A percentile compares a stretch with the other conserved stretches of the same genome.
These are phyloP conservation scores for Spironucleus salmonicida DNA, from an alignment of 208 protist species.

Conservation along the genomic window DNA sequence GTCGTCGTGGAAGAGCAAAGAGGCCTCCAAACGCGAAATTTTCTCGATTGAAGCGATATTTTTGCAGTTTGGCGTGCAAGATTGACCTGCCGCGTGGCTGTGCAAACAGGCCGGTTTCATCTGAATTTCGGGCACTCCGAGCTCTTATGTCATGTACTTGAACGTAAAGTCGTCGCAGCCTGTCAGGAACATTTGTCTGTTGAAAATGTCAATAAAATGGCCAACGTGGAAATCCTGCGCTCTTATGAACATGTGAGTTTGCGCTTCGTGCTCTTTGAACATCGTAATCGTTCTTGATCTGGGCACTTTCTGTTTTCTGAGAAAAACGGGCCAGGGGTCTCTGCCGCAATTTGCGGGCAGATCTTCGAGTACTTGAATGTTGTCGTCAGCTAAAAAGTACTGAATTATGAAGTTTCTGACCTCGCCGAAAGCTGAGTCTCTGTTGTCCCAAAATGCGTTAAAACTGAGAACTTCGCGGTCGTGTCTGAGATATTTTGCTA, in stretches of 20 bases:
- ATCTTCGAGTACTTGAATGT: slow-evolving; percentile 59
- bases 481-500: slow-evolving; percentile 40
- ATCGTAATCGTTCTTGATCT: slow-evolving; percentile 41
- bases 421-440: slow-evolving; percentile 59
- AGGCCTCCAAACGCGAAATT: slow-evolving; percentile 7
- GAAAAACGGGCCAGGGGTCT: slow-evolving; percentile 69
- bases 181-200: slow-evolving; percentile 55
- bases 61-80: slow-evolving; percentile 46
- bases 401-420: slow-evolving; percentile 66
- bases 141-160: slow-evolving; percentile 54
- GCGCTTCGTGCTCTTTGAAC: slow-evolving; percentile 29
- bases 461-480: slow-evolving; percentile 81
- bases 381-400: slow-evolving; percentile 80
- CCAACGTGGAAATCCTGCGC: slow-evolving; percentile 62
- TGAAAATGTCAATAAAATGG: slow-evolving; percentile 57
- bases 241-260: slow-evolving; percentile 49
- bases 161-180: slow-evolving; percentile 72
- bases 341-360: slow-evolving; percentile 66
- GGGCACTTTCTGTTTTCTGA: slow-evolving; percentile 64
- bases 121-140: neutral
- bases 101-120: neutral
- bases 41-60: slow-evolving; percentile 38
- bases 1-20: slow-evolving; percentile 55
- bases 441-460: slow-evolving; percentile 71
- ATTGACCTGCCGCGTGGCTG: slow-evolving; percentile 40